phyloP scores from a whole-genome alignment of 1,284 basidiomycete species.

The Tilletia walkeri region DNA sequence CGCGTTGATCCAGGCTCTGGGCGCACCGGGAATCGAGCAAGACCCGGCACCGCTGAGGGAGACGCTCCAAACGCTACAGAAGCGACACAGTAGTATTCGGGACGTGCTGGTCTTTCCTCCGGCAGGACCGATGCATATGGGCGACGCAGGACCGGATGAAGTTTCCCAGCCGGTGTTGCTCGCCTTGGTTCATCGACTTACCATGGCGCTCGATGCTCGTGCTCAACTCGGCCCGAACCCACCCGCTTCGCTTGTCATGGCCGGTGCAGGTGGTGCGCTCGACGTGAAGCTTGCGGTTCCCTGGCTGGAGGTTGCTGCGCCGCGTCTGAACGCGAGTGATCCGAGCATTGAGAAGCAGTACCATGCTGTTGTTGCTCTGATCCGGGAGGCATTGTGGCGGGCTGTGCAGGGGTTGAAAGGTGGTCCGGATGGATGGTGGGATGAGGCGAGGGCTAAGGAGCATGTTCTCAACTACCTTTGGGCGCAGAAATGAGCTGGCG shows the following conservation, averaged over 20 bases:
- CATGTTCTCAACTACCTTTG: slow-evolving; percentile 10
- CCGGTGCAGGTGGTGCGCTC: neutral
- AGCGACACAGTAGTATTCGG: neutral
- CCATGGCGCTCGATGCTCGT: slow-evolving; percentile 15
- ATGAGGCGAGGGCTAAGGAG: slow-evolving; percentile 6
- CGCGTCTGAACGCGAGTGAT: neutral
- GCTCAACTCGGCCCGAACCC: slow-evolving; percentile 2
- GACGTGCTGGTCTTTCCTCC: neutral
- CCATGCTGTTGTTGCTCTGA: slow-evolving; percentile 4
- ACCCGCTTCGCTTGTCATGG: neutral
- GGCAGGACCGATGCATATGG: neutral
- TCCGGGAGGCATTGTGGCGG: slow-evolving; percentile 2
- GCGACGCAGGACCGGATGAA: neutral
- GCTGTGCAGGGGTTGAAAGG: neutral
- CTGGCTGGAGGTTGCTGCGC: neutral
- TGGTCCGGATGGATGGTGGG: slow-evolving; percentile 3
- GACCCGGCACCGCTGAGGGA: slow-evolving; percentile 11
- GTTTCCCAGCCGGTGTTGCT: slow-evolving; percentile 21
- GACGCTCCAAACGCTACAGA: slow-evolving; percentile 8
- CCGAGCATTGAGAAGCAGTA: slow-evolving; percentile 12
- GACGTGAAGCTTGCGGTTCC: neutral
- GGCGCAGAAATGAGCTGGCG: neutral
- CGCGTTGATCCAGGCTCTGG: slow-evolving; percentile 18
- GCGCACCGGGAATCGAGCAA: slow-evolving; percentile 10
- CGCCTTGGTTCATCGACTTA: slow-evolving; percentile 19